Percentiles rank a stretch among this genome's conserved stretches.
phyloP scores from a whole-genome alignment of 108 stramenopile genomes.

The Skeletonema potamos region DNA sequence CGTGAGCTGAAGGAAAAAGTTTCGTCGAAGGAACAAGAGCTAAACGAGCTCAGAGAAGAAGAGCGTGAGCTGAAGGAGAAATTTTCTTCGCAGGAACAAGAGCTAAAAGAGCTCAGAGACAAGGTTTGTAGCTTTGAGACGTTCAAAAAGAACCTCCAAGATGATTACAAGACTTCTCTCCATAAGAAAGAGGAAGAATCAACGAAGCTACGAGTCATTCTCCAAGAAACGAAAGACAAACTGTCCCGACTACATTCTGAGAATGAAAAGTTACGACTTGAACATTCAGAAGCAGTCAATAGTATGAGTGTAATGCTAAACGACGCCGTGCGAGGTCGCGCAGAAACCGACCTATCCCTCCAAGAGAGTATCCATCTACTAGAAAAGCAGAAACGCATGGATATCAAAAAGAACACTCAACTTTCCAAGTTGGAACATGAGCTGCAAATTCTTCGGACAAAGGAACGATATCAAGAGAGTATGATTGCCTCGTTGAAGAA shows the following conservation, averaged over 20 bases:
- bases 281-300: conserved; percentile 12
- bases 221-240: conserved; percentile 37
- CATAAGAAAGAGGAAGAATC: conserved; percentile 26
- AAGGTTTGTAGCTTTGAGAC: conserved; percentile 25
- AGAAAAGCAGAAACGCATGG: conserved; percentile 37
- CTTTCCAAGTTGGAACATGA: conserved; percentile 40
- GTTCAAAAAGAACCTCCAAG: conserved; percentile 26
- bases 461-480: conserved; percentile 44
- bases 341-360: conserved; percentile 26
- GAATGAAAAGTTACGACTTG: conserved; percentile 18
- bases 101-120: conserved; percentile 16
- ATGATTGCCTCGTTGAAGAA: conserved; percentile 37
- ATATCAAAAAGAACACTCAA: conserved; percentile 35
- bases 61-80: neutral
- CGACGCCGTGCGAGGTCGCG: conserved; percentile 34
- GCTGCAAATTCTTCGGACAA: conserved; percentile 34
- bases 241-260: conserved; percentile 18
- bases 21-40: conserved; percentile 14
- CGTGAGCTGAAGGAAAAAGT: neutral
- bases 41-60: conserved; percentile 9
- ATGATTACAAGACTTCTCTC: conserved; percentile 16
- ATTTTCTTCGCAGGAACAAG: conserved; percentile 6
- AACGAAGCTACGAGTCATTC: conserved; percentile 32
- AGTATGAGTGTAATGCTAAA: conserved; percentile 38
- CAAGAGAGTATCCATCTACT: conserved; percentile 42